Base-by-base conservation (phyloP, 164 flowering plant genomes). In the Liriodendron chinense region DNA sequence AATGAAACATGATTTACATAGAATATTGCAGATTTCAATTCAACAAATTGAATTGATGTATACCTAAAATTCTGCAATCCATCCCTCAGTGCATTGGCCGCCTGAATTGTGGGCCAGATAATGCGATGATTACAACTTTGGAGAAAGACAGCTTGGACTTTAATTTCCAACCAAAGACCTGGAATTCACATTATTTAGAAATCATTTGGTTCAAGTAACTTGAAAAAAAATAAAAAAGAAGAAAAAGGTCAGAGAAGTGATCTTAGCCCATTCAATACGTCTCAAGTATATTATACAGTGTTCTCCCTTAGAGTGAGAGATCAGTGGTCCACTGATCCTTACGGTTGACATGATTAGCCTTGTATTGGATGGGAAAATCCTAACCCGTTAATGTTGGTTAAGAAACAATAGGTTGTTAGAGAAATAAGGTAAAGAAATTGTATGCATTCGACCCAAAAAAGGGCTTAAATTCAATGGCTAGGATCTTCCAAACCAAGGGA, bases 21-120 rank as follows among this genome's bases (percentile, higher is more conserved):
- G 67, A 64, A 26, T 64, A 22, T 13, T 6, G 24, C 10, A 64
- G 34, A 64, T 23, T 64, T 21, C 26, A 64, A 21, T 34, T 22
- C 10, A 64, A 12, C 25, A 64, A 64, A 34, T 34, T 34, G 43
- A 34, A 64, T 64, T 64, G 69, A 67, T 67, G 69, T 26, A 67
- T 25, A 26, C 69, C 43, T 67, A 67, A 67, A 53, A 53, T 53
- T 1, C 47, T 12, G 21, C 20, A 5, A 67, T 26, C 48, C 16
- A 5, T 21, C 13, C 6, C 3, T 28, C 16, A 16, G 9, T 67
- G 69, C 20, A 34, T 34, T 7, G 5, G 43, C 43, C 43, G 43
- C 43, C 43, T 7, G 43, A 3, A 34, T 34, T 34, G 43, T 34
- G 43, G 43, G 43, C 43, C 43, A 34, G 43, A 34, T 34, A 34